A percentile compares a stretch with the other conserved stretches of the same genome.
Evolutionary conservation across 257 asterid species (phyloP).

Genomic region (Nicotiana otophora): DNA sequence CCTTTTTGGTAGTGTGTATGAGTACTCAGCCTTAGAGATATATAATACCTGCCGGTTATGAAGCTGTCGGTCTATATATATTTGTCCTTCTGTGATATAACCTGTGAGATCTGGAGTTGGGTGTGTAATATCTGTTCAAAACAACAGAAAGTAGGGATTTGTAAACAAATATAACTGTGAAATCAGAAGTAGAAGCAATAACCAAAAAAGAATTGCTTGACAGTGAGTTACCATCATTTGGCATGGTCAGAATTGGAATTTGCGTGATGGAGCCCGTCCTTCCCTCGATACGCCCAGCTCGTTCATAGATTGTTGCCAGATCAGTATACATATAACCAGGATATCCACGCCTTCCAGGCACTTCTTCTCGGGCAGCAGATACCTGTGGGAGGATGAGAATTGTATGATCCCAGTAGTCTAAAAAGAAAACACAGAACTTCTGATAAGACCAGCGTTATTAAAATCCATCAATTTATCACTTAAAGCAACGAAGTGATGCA

Average conservation of each 20-base stretch:
- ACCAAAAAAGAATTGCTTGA: constrained; percentile 32
- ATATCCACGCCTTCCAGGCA: constrained; percentile 95
- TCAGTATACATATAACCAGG: constrained; percentile 97
- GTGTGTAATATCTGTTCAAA: constrained; percentile 87
- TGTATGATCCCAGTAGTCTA: not conserved
- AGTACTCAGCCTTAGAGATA: not conserved
- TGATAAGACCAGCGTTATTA: not conserved
- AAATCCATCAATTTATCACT: too few relatives aligned
- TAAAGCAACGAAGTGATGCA: too few relatives aligned
- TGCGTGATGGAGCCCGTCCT: constrained; percentile 96
- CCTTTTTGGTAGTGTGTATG: not conserved
- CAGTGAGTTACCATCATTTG: constrained; percentile 80
- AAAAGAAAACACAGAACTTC: not conserved
- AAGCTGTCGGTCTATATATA: constrained; percentile 96
- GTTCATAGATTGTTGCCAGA: constrained; percentile 92
- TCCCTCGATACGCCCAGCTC: constrained; percentile 99
- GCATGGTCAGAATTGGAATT: constrained; percentile 96
- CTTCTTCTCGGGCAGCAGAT: constrained; percentile 99
- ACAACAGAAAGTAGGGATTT: constrained; percentile 7
- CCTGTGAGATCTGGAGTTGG: constrained; percentile 99
- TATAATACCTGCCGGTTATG: constrained; percentile 38
- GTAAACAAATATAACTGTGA: not conserved
- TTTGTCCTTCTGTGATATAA: constrained; percentile 98
- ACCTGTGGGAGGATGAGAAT: constrained; percentile 42
- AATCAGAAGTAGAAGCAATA: constrained; percentile 9